Base-by-base conservation (phyloP, 2,329 filamentous ascomycete genomes). In the Penicillium concentricum region DNA sequence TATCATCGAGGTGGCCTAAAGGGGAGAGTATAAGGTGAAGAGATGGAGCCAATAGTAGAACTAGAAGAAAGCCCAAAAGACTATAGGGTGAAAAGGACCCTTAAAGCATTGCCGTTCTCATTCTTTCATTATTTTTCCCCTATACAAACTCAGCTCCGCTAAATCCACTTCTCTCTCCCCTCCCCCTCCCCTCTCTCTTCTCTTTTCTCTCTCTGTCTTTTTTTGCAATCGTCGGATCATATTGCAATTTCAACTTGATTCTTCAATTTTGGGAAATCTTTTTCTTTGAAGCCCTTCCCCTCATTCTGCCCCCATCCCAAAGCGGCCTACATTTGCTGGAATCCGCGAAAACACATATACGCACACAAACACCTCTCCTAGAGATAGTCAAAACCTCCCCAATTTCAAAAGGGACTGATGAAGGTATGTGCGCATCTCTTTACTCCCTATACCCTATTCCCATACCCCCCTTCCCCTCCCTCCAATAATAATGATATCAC, bases 401-500 rank as follows among this genome's bases (percentile, higher is more conserved):
- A 51, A 64, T 65, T 66, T 63, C 46, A 61, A 63, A 66, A 57
- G 50, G 39, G 60, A 64, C 64, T 66, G 64, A 69, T 68, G 65
- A 69, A 65, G 64, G 68, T 67, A 56, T 54, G 67, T 67, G 56
- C 55, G 51, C 51, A 35, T 35, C 20, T 58, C 43, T 47, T 54
- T 54, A 51, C 9, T 44, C 39, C 42, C 46, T 37, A 20, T 24
- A 24, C 30, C 30, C 15, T 35, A 20, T n/a, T n/a, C 51, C 50
- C 42, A 54, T 44, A 30, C 32, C 37, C 10, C 28, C 22, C 28
- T 13, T 38, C 20, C 37, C 43, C 13, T 54, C 38, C 32, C 34
- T 50, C 26, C 52, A 60, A 60, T 53, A 61, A 60, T 62, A 67
- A 67, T 68, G 64, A 69, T 69, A 68, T 65, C 67, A 67, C 67